phyloP scores from a whole-genome alignment of 2,329 filamentous ascomycete genomes.

The Penicillium sp. region DNA sequence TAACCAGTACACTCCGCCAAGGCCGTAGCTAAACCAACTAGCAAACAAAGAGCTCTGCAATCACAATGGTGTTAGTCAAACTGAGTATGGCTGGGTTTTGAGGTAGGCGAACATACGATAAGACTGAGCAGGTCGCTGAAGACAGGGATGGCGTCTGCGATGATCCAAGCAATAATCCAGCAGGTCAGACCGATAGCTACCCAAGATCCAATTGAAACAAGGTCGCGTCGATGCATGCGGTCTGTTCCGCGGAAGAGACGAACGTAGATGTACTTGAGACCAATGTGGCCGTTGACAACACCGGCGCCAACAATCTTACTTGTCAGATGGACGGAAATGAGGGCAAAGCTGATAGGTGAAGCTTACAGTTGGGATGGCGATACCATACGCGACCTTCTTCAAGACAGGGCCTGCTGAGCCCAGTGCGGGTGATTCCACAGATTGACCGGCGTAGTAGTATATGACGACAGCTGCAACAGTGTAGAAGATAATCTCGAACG shows the following conservation, averaged over 20 bases:
- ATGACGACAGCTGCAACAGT: constrained; percentile 68
- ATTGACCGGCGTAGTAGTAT: constrained; percentile 65
- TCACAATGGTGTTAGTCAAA: neutral
- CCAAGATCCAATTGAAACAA: constrained; percentile 60
- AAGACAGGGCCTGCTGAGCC: constrained; percentile 61
- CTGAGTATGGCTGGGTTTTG: too few species aligned
- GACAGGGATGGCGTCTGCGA: constrained; percentile 69
- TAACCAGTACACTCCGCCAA: constrained; percentile 24
- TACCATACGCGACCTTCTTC: constrained; percentile 67
- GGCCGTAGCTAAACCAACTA: constrained; percentile 18
- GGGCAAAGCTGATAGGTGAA: neutral
- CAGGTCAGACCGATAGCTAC: constrained; percentile 55
- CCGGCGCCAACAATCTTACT: constrained; percentile 65
- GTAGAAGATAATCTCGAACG: constrained; percentile 63
- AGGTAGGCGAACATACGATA: neutral
- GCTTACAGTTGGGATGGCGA: constrained; percentile 59
- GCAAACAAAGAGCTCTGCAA: constrained; percentile 12
- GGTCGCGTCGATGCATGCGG: constrained; percentile 53
- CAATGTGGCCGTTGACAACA: constrained; percentile 69
- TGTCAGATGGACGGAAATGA: neutral
- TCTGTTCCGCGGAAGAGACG: constrained; percentile 65
- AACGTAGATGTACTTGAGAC: constrained; percentile 66
- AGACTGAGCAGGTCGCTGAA: constrained; percentile 69
- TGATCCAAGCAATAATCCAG: constrained; percentile 66
- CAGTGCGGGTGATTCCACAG: constrained; percentile 66